These are phyloP conservation scores for Glomus cerebriforme DNA, from an alignment of 192 early-diverging fungal species.

Conservation along the genomic window DNA sequence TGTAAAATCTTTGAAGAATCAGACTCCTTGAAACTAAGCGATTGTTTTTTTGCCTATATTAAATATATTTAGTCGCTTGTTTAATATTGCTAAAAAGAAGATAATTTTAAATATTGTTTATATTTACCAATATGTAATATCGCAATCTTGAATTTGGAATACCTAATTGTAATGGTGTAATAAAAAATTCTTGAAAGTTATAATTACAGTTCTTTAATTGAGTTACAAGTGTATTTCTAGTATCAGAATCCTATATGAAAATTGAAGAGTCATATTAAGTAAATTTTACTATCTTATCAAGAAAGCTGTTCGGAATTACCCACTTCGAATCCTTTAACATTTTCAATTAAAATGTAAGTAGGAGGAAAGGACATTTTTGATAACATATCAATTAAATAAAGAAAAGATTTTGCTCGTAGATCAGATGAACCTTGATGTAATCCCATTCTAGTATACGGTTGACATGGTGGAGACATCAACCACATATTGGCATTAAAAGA, in stretches of 20 bases:
- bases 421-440: slow-evolving; percentile 72
- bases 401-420: slow-evolving; percentile 70
- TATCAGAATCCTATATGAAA: slow-evolving; percentile 52
- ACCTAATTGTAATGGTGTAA: slow-evolving; percentile 73
- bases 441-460: slow-evolving; percentile 79
- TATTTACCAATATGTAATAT: slow-evolving; percentile 68
- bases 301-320: not conserved
- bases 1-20: not conserved
- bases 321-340: slow-evolving; percentile 82
- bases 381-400: slow-evolving; percentile 70
- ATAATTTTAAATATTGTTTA: not conserved
- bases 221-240: slow-evolving; percentile 53
- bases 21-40: not conserved
- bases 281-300: not conserved
- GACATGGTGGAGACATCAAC: slow-evolving; percentile 84
- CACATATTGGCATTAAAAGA: slow-evolving; percentile 67
- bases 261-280: not conserved
- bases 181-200: slow-evolving; percentile 69
- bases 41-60: slow-evolving; percentile 11
- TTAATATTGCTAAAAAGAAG: not conserved
- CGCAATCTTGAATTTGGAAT: slow-evolving; percentile 80
- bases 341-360: slow-evolving; percentile 72
- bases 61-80: not conserved
- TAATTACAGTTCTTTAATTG: slow-evolving; percentile 57
- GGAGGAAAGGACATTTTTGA: slow-evolving; percentile 58